Base-by-base conservation (phyloP, 176 grass and related monocot species). In the Paspalum vaginatum region DNA sequence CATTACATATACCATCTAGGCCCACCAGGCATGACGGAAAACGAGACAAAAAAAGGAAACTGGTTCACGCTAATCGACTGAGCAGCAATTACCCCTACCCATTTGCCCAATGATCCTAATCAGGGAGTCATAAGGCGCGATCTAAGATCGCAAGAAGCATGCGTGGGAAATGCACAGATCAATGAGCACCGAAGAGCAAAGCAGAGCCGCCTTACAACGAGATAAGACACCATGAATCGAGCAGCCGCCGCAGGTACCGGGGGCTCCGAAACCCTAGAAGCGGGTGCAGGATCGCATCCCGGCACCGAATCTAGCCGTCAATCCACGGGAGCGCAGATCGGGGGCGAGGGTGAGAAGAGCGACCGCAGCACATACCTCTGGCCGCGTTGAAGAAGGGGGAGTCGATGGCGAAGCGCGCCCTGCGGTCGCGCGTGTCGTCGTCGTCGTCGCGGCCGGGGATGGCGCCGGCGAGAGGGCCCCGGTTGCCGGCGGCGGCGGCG, bases 301-400 rank as follows among this genome's bases (percentile, higher is more conserved):
- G 59, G 32, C 32, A 6, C 7, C 54, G 43, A 80, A 75, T 75
- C 61, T 66, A 45, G 42, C 15, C 38, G 53, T 75, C 43, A 49
- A 44, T 40, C 26, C 37, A 65, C 24, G 72, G 15, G 17, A 0
- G 17, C 14, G 26, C 64, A 67, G 87, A 89, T 85, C 83, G 32
- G 78, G 48, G 46, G 32, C 37, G 24, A 22, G 68, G 37, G 14
- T 11, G 42, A 47, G 42, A 81, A 22, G 25, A 48, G 3, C 8
- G 49, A 22, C 39, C 25, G 12, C 11, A 7, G 42, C 32, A 43
- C 11, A 15, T 66, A 89, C 87, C 83, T 77, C 87, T 85, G 7
- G 83, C 10, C 5, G 83, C 78, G 50, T 58, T n/a, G 18, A 73
- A 73, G 49, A 89, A 89, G 43, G 83, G 83, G 14, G 78, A 54